Conservation (phyloP, 1,284 basidiomycete genomes). For the Moesziomyces sp. region DNA sequence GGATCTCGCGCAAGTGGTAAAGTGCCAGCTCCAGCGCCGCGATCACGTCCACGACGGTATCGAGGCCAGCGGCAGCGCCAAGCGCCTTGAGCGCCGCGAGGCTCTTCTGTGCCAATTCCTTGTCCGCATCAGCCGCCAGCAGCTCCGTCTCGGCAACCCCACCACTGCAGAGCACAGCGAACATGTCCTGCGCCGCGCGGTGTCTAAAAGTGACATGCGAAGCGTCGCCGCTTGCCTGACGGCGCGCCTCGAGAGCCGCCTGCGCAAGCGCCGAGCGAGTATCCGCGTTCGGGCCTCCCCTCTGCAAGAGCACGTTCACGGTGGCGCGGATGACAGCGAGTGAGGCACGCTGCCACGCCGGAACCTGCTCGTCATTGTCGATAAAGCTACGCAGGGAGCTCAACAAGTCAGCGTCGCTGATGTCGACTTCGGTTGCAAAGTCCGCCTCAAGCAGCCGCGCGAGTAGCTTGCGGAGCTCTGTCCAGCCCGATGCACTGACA, state of each 20-base stretch:
- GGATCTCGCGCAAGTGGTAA: slow-evolving; percentile 31
- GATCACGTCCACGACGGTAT: neutral
- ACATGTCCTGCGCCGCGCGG: slow-evolving; percentile 24
- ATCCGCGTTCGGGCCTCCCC: slow-evolving; percentile 1
- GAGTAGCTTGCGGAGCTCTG: slow-evolving; percentile 17
- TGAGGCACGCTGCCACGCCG: slow-evolving; percentile 19
- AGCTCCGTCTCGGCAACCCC: neutral
- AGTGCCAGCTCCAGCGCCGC: slow-evolving; percentile 20
- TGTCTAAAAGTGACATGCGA: slow-evolving; percentile 17
- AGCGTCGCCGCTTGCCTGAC: slow-evolving; percentile 1
- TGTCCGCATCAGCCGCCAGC: neutral
- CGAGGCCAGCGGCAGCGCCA: neutral
- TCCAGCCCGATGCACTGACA: slow-evolving; percentile 2
- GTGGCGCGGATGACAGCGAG: slow-evolving; percentile 16
- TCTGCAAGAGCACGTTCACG: slow-evolving; percentile 13
- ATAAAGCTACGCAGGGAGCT: slow-evolving; percentile 2
- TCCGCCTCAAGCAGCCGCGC: slow-evolving; percentile 21
- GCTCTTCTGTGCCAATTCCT: neutral
- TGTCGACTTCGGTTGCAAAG: slow-evolving; percentile 11
- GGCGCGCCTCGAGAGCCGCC: slow-evolving; percentile 5
- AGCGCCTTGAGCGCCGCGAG: slow-evolving; percentile 12
- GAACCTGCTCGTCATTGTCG: neutral
- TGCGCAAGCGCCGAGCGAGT: slow-evolving; percentile 7
- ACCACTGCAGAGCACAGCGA: neutral
- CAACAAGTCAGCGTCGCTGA: slow-evolving; percentile 11